Base-by-base conservation (phyloP, 202 grass and related monocot species). In the Dendrocalamus latiflorus region DNA sequence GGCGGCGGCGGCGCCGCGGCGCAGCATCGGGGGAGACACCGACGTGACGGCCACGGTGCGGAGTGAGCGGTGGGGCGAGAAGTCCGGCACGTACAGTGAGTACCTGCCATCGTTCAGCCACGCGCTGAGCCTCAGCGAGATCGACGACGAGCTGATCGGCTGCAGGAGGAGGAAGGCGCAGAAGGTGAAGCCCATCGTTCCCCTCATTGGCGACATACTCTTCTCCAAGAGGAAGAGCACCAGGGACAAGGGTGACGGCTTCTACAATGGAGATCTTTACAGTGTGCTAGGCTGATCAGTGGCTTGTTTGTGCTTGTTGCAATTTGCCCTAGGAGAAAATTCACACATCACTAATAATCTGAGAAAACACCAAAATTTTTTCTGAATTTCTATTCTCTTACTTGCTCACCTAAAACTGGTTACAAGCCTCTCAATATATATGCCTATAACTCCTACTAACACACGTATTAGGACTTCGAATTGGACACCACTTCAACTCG, bases 151-250 rank as follows among this genome's bases (percentile, higher is more conserved):
- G 49, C 56, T 84, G 0, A n/a, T 85, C 15, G 65, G 75, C 11
- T 48, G 83, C 38, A 71, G 77, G 77, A 90, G 80, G 74, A 75
- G 78, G 72, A 93, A 90, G 77, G 68, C 58, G 63, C 74, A 77
- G 58, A 93, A 98, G 89, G 89, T 81, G 65, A 99, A 94, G 81
- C 96, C 93, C 17, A 90, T 99, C 76, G 85, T 99, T 24, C 93
- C 93, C 10, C 87, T 99, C 26, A 70, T 99, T 48, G 85, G 87
- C 0, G 87, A 95, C 78, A 81, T 95, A 36, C 65, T 94, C 26
- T 93, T 91, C 64, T 85, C 77, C 36, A 99, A 57, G 81, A 90
- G 76, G 87, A 93, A 90, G 76, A 93, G 69, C 59, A 79, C 68
- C 37, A n/a, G n/a, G 70, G 74, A 76, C 36, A 87, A 86, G 70